A percentile compares a stretch with the other conserved stretches of the same genome.
Evolutionary conservation across 192 early-diverging fungal species (phyloP).

Genomic region (Backusella circina): DNA sequence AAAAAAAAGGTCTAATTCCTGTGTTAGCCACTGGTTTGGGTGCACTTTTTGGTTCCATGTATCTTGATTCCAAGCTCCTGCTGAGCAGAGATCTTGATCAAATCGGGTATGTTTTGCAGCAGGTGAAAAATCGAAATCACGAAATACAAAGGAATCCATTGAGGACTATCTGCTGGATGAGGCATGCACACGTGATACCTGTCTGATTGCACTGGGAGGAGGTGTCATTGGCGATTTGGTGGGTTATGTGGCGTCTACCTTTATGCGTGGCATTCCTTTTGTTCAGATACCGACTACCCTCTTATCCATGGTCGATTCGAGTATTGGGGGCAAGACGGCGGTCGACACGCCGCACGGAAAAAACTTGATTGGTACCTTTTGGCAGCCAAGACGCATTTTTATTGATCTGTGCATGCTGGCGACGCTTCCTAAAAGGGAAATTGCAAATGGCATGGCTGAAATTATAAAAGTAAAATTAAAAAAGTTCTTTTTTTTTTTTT

Average conservation of each 20-base stretch:
- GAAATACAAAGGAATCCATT: constrained; percentile 76
- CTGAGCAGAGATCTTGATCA: constrained; percentile 39
- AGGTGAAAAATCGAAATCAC: constrained; percentile 85
- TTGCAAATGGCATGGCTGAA: constrained; percentile 94
- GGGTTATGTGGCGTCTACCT: constrained; percentile 93
- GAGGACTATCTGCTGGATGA: constrained; percentile 86
- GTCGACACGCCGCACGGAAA: constrained; percentile 92
- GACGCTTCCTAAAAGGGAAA: constrained; percentile 87
- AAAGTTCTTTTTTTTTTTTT: neutral
- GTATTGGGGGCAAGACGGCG: constrained; percentile 95
- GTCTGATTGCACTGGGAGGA: constrained; percentile 88
- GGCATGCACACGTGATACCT: constrained; percentile 86
- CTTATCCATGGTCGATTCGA: constrained; percentile 95
- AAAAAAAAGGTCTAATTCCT: neutral
- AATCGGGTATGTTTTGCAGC: constrained; percentile 55
- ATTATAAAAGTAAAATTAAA: constrained; percentile 59
- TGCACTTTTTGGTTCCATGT: constrained; percentile 39
- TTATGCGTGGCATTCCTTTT: constrained; percentile 93
- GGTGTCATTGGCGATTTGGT: constrained; percentile 94
- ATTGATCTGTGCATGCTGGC: constrained; percentile 81
- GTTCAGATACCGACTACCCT: constrained; percentile 94
- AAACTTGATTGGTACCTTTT: constrained; percentile 96
- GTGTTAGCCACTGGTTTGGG: constrained; percentile 28
- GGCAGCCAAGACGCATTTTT: constrained; percentile 90
- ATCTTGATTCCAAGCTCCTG: constrained; percentile 42